A percentile compares a stretch with the other conserved stretches of the same genome.
Conservation (phyloP, 306 rosid species). For the Astragalus membranaceus region DNA sequence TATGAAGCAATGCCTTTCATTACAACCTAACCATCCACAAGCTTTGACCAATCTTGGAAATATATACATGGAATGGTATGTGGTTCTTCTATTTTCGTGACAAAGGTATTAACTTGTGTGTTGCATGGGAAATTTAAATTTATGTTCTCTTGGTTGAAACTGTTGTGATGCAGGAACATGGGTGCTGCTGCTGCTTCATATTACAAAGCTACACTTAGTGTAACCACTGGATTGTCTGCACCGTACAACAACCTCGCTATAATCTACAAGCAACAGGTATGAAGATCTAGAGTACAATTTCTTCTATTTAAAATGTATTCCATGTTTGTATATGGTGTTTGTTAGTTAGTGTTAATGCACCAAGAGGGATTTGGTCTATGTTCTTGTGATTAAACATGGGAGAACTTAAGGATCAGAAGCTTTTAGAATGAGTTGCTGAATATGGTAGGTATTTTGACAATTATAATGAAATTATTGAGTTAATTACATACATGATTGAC, state of each 20-base stretch:
- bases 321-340: neutral
- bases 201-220: too few relatives aligned
- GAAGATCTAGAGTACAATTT: too few relatives aligned
- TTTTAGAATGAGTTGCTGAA: neutral
- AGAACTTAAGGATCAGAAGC: neutral
- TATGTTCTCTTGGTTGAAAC: too few relatives aligned
- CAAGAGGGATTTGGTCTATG: neutral
- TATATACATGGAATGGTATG: slow-evolving; percentile 96
- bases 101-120: neutral
- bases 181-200: too few relatives aligned
- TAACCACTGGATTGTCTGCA: too few relatives aligned
- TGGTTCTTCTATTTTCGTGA: neutral
- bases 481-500: too few relatives aligned
- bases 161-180: too few relatives aligned
- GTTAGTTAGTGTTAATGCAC: neutral
- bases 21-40: slow-evolving; percentile 95
- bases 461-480: too few relatives aligned
- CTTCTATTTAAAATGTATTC: neutral
- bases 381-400: neutral
- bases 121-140: neutral
- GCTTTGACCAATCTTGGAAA: slow-evolving; percentile 98
- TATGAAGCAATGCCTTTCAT: slow-evolving; percentile 85
- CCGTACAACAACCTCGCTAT: too few relatives aligned
- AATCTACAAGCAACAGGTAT: too few relatives aligned
- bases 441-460: too few relatives aligned